phyloP scores from a whole-genome alignment of 2,329 filamentous ascomycete genomes.

The Fusarium protoensiforme region DNA sequence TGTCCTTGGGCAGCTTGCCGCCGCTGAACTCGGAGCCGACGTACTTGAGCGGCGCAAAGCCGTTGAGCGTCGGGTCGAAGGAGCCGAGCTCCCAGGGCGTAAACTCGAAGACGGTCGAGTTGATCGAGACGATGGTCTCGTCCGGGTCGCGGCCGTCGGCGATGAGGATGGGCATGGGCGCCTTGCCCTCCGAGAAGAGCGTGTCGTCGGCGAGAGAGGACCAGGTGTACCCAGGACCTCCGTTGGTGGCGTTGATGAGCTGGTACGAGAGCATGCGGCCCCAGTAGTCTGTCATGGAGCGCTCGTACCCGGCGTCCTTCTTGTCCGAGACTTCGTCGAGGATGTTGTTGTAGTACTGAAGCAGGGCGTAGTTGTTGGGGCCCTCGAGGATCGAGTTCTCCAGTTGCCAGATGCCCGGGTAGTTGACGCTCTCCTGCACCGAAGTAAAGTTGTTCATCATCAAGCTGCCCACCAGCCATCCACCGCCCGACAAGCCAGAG shows the following conservation, averaged over 20 bases:
- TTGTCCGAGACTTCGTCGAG: slow-evolving; percentile 51
- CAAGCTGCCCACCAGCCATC: slow-evolving; percentile 86
- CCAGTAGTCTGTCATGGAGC: slow-evolving; percentile 89
- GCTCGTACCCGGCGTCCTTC: slow-evolving; percentile 56
- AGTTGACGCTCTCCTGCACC: slow-evolving; percentile 52
- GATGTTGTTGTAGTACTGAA: slow-evolving; percentile 53
- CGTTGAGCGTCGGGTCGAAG: slow-evolving; percentile 68
- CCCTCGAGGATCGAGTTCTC: slow-evolving; percentile 55
- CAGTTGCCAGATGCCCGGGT: slow-evolving; percentile 54
- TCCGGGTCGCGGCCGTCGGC: slow-evolving; percentile 60
- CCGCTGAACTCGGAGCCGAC: slow-evolving; percentile 68
- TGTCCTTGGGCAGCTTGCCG: slow-evolving; percentile 59
- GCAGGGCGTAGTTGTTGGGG: slow-evolving; percentile 50
- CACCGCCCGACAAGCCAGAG: slow-evolving; percentile 82
- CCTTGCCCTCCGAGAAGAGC: slow-evolving; percentile 54
- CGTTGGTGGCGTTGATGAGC: slow-evolving; percentile 79
- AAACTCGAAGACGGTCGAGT: slow-evolving; percentile 74
- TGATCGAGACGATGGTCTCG: slow-evolving; percentile 57
- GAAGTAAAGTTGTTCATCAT: slow-evolving; percentile 87
- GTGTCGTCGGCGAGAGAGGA: slow-evolving; percentile 70
- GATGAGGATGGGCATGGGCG: slow-evolving; percentile 62
- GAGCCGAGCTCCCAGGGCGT: slow-evolving; percentile 74
- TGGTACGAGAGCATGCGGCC: slow-evolving; percentile 88
- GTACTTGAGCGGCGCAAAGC: slow-evolving; percentile 70
- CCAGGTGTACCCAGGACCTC: slow-evolving; percentile 82